Evolutionary conservation across 1,284 basidiomycete genomes (phyloP), one percentile per base, ranked within the genome.

Genomic region (Fomitopsis pinicola): DNA sequence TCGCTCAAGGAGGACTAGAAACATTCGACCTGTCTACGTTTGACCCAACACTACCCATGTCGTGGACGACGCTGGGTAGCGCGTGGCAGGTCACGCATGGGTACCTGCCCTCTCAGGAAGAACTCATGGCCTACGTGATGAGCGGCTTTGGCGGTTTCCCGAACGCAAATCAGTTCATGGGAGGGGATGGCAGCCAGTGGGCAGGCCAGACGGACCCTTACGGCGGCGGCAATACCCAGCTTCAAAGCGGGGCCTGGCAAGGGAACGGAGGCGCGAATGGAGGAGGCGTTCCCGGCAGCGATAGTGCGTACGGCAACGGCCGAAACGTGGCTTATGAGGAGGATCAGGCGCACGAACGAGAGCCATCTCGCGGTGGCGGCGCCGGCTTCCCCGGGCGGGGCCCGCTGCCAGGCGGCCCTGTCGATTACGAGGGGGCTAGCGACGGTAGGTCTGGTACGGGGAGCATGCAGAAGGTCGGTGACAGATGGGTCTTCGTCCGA

Each of bases 11-110:
- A 67, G 85, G 85, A 66, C 76, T 91, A 70, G 84, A 89, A 61
- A 76, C 76, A 63, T 90, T 92, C 80, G 82, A 91, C 76, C 76
- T 84, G 66, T 67, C 80, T 62, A 78, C 80, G 44, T 93, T 92
- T 81, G 82, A 92, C 77, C 85, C 84, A 60, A 86, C 86, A 10
- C 78, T 81, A 52, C 80, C 90, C 54, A 72, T 81, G 59, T 86
- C 88, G 71, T 93, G 91, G 91, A 84, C 86, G 77, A 81, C 81
- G 61, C 80, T 92, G 58, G 89, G 87, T 68, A 83, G 84, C 68
- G 84, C 88, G 77, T 92, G 89, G 88, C 75, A 80, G 67, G 77
- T 78, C 59, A 86, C 88, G 61, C 75, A 89, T 72, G 87, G 88
- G 42, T 80, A 81, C 67, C 55, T 78, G 66, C 90, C 90, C 33